Percentiles rank a stretch among this genome's conserved stretches.
Conservation (phyloP, 805 yeast species). For the Sungouiella blattae region DNA sequence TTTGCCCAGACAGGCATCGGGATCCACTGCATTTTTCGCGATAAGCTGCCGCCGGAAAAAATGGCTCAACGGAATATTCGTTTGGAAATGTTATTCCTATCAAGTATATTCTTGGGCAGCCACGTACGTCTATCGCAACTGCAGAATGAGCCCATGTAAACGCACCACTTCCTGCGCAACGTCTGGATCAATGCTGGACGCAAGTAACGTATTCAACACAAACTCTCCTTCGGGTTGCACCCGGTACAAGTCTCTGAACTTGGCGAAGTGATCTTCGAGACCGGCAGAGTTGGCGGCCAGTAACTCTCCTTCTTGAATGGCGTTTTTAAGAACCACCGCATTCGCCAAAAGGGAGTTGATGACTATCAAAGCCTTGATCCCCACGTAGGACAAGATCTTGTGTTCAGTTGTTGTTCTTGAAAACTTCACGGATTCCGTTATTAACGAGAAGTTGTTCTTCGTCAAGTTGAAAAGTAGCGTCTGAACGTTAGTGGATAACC, state of each 20-base stretch:
- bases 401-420: constrained; percentile 29
- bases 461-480: constrained; percentile 24
- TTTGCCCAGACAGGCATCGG: constrained; percentile 1
- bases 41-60: not conserved
- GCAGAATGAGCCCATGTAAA: constrained; percentile 22
- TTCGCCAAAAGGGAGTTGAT: constrained; percentile 34
- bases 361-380: constrained; percentile 32
- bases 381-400: constrained; percentile 30
- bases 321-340: constrained; percentile 17
- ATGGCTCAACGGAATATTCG: no score
- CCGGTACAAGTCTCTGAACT: constrained; percentile 19
- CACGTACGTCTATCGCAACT: no score
- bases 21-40: constrained; percentile 1
- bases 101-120: no score
- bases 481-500: constrained; percentile 13
- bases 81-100: no score
- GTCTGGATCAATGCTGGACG: constrained; percentile 32
- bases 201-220: constrained; percentile 32
- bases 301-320: constrained; percentile 13
- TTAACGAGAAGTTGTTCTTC: constrained; percentile 29
- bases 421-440: constrained; percentile 36
- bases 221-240: constrained; percentile 34
- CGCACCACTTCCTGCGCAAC: constrained; percentile 38
- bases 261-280: constrained; percentile 3
- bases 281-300: constrained; percentile 4